Percentiles rank a stretch among this genome's conserved stretches.
Evolutionary conservation across 495 filamentous ascomycete species (phyloP).

Genomic region (Lentithecium fluviatile): DNA sequence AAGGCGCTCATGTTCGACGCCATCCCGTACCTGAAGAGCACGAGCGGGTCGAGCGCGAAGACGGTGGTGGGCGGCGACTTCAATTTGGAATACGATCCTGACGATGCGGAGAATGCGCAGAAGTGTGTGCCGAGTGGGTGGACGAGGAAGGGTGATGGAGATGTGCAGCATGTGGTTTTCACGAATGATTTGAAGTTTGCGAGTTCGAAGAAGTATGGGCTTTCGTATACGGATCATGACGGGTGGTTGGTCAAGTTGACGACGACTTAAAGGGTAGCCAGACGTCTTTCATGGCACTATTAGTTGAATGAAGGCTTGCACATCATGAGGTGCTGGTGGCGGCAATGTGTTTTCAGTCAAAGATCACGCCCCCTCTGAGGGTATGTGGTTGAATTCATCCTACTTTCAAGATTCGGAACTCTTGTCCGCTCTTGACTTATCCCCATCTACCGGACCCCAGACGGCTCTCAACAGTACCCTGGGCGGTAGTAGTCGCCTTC

Average conservation of each 20-base stretch:
- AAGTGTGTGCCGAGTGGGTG: slow-evolving; percentile 9
- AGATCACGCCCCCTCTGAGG: too few relatives aligned
- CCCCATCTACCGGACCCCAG: too few relatives aligned
- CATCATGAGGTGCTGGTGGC: neutral
- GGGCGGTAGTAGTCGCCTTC: too few relatives aligned
- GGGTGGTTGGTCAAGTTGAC: slow-evolving; percentile 15
- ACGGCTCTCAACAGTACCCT: too few relatives aligned
- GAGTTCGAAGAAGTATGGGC: slow-evolving; percentile 9
- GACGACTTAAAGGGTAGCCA: neutral
- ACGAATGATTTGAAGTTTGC: slow-evolving; percentile 12
- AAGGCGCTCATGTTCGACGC: slow-evolving; percentile 21
- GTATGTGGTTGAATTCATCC: too few relatives aligned
- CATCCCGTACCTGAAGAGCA: slow-evolving; percentile 12
- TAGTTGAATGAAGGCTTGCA: neutral
- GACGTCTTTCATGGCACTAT: neutral
- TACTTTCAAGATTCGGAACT: too few relatives aligned
- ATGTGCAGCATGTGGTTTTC: slow-evolving; percentile 19
- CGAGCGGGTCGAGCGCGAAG: slow-evolving; percentile 4
- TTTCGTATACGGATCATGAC: slow-evolving; percentile 23
- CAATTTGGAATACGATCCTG: slow-evolving; percentile 14
- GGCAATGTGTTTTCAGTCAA: neutral
- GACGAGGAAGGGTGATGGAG: slow-evolving; percentile 19
- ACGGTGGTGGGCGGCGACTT: slow-evolving; percentile 20
- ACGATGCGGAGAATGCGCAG: slow-evolving; percentile 12
- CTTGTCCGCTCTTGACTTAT: too few relatives aligned